Conservation (phyloP, 2,329 filamentous ascomycete genomes). For the Penicillium sp. region DNA sequence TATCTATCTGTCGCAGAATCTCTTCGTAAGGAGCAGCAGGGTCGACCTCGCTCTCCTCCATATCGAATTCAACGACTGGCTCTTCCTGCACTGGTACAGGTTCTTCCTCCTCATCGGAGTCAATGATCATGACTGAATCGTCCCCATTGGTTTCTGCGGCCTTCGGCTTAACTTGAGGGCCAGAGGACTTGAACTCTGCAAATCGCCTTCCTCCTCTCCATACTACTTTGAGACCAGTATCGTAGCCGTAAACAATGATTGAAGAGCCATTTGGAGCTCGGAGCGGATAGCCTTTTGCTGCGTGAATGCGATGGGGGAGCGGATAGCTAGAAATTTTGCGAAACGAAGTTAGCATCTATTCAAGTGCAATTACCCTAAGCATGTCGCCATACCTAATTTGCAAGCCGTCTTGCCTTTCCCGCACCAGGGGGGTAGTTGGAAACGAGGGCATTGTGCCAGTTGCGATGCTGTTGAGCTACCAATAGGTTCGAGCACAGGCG, state of each 20-base stretch:
- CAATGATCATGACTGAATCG: conserved; percentile 54
- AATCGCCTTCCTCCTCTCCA: conserved; percentile 58
- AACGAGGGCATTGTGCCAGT: conserved; percentile 34
- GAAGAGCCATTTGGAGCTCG: conserved; percentile 59
- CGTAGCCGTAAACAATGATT: conserved; percentile 58
- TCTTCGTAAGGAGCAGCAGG: conserved; percentile 52
- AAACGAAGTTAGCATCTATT: conserved; percentile 7
- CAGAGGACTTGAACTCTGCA: conserved; percentile 32
- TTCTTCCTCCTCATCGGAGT: conserved; percentile 54
- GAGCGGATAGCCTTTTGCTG: conserved; percentile 56
- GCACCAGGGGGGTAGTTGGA: conserved; percentile 38
- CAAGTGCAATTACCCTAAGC: background rate
- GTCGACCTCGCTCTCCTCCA: conserved; percentile 56
- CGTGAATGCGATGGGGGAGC: conserved; percentile 56
- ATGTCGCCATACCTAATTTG: conserved; percentile 40
- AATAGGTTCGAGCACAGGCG: conserved; percentile 18
- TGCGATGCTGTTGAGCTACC: conserved; percentile 9
- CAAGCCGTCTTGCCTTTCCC: conserved; percentile 39
- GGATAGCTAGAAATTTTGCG: conserved; percentile 50
- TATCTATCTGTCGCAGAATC: conserved; percentile 54
- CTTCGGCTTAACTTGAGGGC: conserved; percentile 25
- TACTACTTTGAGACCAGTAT: conserved; percentile 54
- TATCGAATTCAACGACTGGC: conserved; percentile 45
- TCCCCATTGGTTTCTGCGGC: conserved; percentile 24
- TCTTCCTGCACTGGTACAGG: conserved; percentile 19